A percentile compares a stretch with the other conserved stretches of the same genome.
Conservation (phyloP, 495 filamentous ascomycete species). For the Symbiotaphrina buchneri region DNA sequence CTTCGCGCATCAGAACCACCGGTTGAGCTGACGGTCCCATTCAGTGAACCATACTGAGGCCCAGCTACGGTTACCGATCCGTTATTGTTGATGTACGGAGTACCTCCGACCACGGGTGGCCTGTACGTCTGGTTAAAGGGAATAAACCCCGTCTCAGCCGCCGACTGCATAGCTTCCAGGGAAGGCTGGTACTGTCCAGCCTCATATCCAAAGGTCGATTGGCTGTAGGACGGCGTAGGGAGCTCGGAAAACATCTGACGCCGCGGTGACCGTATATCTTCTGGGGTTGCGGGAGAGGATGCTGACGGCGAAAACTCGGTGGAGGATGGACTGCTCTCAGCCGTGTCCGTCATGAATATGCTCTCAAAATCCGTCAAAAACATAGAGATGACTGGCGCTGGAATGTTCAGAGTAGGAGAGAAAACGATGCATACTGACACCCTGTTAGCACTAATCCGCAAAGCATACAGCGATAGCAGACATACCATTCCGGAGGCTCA, state of each 20-base stretch:
- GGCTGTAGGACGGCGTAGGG: conserved; percentile 39
- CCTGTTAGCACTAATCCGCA: conserved; percentile 1
- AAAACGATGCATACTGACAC: conserved; percentile 74
- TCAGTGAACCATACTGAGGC: conserved; percentile 1
- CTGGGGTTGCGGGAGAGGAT: conserved; percentile 22
- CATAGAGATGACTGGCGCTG: conserved; percentile 78
- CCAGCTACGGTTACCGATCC: conserved; percentile 1
- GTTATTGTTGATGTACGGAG: neutral
- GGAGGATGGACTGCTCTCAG: conserved; percentile 22
- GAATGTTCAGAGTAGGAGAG: conserved; percentile 94
- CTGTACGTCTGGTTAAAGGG: conserved; percentile 35
- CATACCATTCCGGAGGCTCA: conserved; percentile 70
- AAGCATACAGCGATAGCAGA: neutral
- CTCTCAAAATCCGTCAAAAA: conserved; percentile 77
- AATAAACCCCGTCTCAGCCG: conserved; percentile 34
- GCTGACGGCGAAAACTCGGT: conserved; percentile 22
- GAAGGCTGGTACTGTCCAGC: conserved; percentile 8
- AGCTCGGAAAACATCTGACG: conserved; percentile 49
- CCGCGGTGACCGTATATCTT: conserved; percentile 41
- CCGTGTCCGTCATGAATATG: conserved; percentile 56
- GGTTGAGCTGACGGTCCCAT: neutral
- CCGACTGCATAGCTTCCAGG: conserved; percentile 3
- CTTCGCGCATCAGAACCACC: neutral
- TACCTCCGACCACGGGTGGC: conserved; percentile 3
- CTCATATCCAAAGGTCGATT: conserved; percentile 26